Percentiles rank a stretch among this genome's conserved stretches.
Conservation (phyloP, 2,329 filamentous ascomycete species). For the Blastomyces gilchristii region DNA sequence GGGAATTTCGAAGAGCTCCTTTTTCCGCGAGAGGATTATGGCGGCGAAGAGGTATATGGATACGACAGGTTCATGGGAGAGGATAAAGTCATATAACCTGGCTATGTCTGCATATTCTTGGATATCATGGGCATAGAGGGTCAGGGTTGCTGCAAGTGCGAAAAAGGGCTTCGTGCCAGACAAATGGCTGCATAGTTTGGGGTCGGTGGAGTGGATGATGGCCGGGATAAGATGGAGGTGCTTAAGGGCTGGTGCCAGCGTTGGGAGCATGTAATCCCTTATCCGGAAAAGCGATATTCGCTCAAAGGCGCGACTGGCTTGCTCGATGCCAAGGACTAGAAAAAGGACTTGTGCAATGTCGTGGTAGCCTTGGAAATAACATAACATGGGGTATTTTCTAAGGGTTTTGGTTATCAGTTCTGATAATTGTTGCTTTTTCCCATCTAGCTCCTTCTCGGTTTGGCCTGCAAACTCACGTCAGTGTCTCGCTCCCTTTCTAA, state of each 20-base stretch:
- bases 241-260: conserved; percentile 64
- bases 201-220: conserved; percentile 64
- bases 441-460: conserved; percentile 56
- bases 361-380: conserved; percentile 97
- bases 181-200: conserved; percentile 63
- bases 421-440: conserved; percentile 66
- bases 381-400: conserved; percentile 68
- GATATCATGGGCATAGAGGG: conserved; percentile 94
- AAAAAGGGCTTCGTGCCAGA: conserved; percentile 76
- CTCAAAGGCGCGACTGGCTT: conserved; percentile 55
- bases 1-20: conserved; percentile 76
- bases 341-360: conserved; percentile 96
- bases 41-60: conserved; percentile 86
- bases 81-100: conserved; percentile 81
- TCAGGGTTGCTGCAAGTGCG: conserved; percentile 83
- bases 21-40: conserved; percentile 68
- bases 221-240: conserved; percentile 83
- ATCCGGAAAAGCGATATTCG: conserved; percentile 85
- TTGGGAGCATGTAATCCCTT: conserved; percentile 94
- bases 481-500: conserved; percentile 9
- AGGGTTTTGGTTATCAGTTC: conserved; percentile 71
- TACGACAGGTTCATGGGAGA: conserved; percentile 79
- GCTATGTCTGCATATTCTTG: conserved; percentile 81
- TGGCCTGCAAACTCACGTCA: conserved; percentile 44
- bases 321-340: conserved; percentile 60